phyloP scores from a whole-genome alignment of 2,329 filamentous ascomycete genomes.

The Fusarium subglutinans region DNA sequence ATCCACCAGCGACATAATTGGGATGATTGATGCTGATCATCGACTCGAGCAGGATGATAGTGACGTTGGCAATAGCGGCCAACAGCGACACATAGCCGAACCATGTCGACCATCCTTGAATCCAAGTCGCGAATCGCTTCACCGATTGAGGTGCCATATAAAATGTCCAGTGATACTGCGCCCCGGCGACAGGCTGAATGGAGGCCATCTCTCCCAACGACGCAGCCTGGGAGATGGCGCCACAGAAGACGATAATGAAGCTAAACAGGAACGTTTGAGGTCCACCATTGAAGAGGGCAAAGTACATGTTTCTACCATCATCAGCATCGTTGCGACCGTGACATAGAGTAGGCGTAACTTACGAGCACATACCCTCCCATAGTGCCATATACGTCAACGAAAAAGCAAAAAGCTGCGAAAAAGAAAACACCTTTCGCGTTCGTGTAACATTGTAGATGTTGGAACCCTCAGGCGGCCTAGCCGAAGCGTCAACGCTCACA shows the following conservation, averaged over 20 bases:
- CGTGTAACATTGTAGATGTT: constrained; percentile 36
- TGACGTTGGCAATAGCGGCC: constrained; percentile 40
- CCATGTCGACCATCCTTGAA: constrained; percentile 41
- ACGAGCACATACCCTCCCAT: constrained; percentile 42
- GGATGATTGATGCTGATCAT: constrained; percentile 40
- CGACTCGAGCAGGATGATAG: constrained; percentile 40
- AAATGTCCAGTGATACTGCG: constrained; percentile 40
- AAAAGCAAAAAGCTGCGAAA: constrained; percentile 40
- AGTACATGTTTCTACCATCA: constrained; percentile 36
- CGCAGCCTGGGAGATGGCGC: constrained; percentile 36
- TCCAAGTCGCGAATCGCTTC: constrained; percentile 38
- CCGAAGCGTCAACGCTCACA: constrained; percentile 20
- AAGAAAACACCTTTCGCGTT: constrained; percentile 38
- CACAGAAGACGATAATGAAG: constrained; percentile 40
- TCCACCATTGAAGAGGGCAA: constrained; percentile 39
- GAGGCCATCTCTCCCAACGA: constrained; percentile 41
- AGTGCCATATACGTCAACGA: constrained; percentile 39
- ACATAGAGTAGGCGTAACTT: neutral
- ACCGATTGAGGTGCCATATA: constrained; percentile 33
- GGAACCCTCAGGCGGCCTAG: constrained; percentile 7
- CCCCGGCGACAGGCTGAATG: constrained; percentile 36
- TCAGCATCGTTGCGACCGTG: neutral
- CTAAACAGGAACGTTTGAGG: constrained; percentile 40
- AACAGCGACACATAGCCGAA: constrained; percentile 39
- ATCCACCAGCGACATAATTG: constrained; percentile 34